A percentile compares a stretch with the other conserved stretches of the same genome.
phyloP scores from a whole-genome alignment of 2,329 filamentous ascomycete genomes.

The Aspergillus thermomutatus region DNA sequence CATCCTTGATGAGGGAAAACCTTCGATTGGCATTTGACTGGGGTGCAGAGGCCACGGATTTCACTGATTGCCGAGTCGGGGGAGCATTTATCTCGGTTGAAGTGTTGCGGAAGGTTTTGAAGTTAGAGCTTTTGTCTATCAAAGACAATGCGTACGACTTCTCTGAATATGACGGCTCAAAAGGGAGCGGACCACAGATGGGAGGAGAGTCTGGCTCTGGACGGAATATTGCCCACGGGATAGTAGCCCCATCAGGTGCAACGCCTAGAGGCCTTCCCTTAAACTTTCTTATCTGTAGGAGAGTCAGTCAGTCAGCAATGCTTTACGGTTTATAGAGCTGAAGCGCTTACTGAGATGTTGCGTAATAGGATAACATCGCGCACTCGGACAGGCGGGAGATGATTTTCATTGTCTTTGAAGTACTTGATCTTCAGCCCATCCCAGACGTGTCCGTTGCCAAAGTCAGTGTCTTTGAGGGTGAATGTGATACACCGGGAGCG shows the following conservation, averaged over 20 bases:
- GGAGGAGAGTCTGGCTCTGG: constrained; percentile 21
- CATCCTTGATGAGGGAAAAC: constrained; percentile 64
- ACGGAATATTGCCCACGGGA: constrained; percentile 37
- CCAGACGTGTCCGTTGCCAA: constrained; percentile 44
- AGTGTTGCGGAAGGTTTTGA: constrained; percentile 10
- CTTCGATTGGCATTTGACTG: constrained; percentile 8
- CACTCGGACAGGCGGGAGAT: constrained; percentile 44
- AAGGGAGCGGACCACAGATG: constrained; percentile 26
- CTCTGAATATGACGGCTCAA: constrained; percentile 26
- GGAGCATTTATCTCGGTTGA: background rate
- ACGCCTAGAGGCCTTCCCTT: constrained; percentile 22
- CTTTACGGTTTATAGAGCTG: constrained; percentile 20
- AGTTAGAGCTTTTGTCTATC: constrained; percentile 17
- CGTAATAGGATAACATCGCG: constrained; percentile 66
- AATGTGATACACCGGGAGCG: constrained; percentile 61
- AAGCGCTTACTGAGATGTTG: constrained; percentile 49
- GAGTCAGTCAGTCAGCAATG: background rate
- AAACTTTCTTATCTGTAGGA: constrained; percentile 19
- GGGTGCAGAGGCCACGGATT: constrained; percentile 6
- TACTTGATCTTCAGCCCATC: constrained; percentile 52
- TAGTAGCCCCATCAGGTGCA: constrained; percentile 22
- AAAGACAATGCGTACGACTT: constrained; percentile 26
- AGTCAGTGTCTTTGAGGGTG: constrained; percentile 56
- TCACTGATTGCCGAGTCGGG: constrained; percentile 2
- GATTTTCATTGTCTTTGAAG: constrained; percentile 51